Base-by-base conservation (phyloP, 1,284 basidiomycete species). In the Cutaneotrichosporon daszewskae region DNA sequence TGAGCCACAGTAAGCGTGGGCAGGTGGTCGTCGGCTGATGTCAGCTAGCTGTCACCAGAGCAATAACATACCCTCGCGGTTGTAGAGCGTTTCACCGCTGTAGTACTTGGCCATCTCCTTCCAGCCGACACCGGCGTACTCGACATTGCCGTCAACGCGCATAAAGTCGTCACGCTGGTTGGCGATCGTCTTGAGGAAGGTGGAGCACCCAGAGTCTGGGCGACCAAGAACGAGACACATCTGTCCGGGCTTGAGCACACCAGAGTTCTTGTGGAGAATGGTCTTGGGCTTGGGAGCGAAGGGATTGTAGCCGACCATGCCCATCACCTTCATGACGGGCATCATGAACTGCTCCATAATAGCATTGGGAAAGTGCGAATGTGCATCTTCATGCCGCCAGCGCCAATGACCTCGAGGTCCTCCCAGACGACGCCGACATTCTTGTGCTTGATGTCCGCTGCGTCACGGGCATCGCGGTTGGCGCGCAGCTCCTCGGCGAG, bases 381-480 rank as follows among this genome's bases (percentile, higher is more conserved):
- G 58, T 82, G 82, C 49, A 84, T 76, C 79, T 84, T 68, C 55
- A 74, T 67, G 32, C 82, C 82, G 20, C 85, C 86, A 2, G 76
- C 64, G 22, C 83, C 85, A 16, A 82, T 74, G 35, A 90, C 87
- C 45, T 82, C 76, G 28, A 67, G 52, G 41, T 69, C 62, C 32
- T 69, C 65, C 66, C 66, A 69, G 17, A 63, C 45, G 11, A 69
- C 84, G 27, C 86, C 86, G 27, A 89, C 84, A 52, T 82, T 80
- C 73, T 92, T 92, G 67, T 83, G 82, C 57, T 81, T 80, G 58
- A 90, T 84, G 5, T 85, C 86, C 6, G 83, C 82, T 22, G 74
- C 66, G 49, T 87, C 80, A 45, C 78, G 75, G 6, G 78, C 78
- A 48, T 83, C 78, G 54, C 82, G 82, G 22, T 78, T 81, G 3